phyloP scores from a whole-genome alignment of 257 asterid species.

The Agastache rugosa region DNA sequence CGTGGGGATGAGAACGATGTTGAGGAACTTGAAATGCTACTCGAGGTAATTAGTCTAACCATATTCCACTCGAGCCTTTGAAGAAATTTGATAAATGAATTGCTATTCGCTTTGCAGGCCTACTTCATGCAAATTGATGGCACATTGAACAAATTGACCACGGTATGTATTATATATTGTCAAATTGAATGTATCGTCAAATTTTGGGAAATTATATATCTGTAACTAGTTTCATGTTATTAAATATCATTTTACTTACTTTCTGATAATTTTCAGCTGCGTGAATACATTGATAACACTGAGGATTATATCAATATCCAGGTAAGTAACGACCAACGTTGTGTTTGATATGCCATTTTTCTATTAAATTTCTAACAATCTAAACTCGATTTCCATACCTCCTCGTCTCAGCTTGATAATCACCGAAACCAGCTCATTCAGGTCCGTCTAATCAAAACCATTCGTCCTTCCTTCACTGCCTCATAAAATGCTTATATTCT shows the following conservation, averaged over 20 bases:
- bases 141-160: constrained; percentile 77
- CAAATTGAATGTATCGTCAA: too few species aligned
- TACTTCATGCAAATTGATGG: constrained; percentile 96
- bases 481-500: not conserved
- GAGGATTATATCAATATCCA: constrained; percentile 96
- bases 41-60: constrained; percentile 59
- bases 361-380: not conserved
- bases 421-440: constrained; percentile 96
- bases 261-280: constrained; percentile 54
- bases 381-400: constrained; percentile 12
- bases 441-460: constrained; percentile 44
- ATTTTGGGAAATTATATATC: not conserved
- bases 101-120: constrained; percentile 59
- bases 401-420: constrained; percentile 77
- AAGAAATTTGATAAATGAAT: not conserved
- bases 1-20: constrained; percentile 90
- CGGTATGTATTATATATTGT: constrained; percentile 51
- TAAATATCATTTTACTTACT: not conserved
- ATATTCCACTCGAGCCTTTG: not conserved
- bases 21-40: constrained; percentile 94
- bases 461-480: not conserved
- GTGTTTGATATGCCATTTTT: not conserved
- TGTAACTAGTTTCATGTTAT: not conserved
- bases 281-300: constrained; percentile 91
- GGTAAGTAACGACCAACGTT: constrained; percentile 45